phyloP scores from a whole-genome alignment of 495 filamentous ascomycete species.

The Collariella sp. region DNA sequence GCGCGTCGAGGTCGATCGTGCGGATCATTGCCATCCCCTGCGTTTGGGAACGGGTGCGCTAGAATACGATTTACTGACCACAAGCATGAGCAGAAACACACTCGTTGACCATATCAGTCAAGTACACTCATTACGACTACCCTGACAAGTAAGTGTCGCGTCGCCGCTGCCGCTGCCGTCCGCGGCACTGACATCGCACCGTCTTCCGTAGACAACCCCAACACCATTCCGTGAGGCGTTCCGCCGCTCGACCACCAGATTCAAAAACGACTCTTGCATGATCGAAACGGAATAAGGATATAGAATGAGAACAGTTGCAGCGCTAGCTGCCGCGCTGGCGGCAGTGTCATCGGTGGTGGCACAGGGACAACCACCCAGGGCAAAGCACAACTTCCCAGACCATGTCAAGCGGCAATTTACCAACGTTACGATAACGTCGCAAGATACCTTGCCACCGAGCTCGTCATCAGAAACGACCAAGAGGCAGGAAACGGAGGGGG shows the following conservation, averaged over 20 bases:
- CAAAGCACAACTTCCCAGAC: conserved; percentile 51
- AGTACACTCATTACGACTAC: conserved; percentile 53
- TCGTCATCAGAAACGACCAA: conserved; percentile 21
- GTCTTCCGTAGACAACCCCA: conserved; percentile 13
- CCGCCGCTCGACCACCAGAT: not conserved
- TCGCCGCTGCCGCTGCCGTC: conserved; percentile 17
- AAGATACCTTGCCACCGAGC: not conserved
- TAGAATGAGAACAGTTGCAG: conserved; percentile 42
- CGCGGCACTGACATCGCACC: conserved; percentile 17
- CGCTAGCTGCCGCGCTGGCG: conserved; percentile 45
- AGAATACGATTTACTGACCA: conserved; percentile 18
- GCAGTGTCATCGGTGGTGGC: conserved; percentile 42
- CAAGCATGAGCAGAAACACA: conserved; percentile 35
- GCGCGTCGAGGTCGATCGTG: conserved; percentile 19
- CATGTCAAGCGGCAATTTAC: conserved; percentile 50
- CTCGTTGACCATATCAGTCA: conserved; percentile 53
- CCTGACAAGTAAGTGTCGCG: conserved; percentile 43
- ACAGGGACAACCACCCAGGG: conserved; percentile 34
- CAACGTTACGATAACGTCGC: conserved; percentile 40
- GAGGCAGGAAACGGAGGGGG: conserved; percentile 18
- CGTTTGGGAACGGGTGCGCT: not conserved
- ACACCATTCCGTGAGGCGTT: not conserved
- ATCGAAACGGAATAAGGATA: conserved; percentile 13
- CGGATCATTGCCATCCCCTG: conserved; percentile 28
- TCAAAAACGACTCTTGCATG: not conserved